phyloP scores from a whole-genome alignment of 2,329 filamentous ascomycete species.

The Penicillium brasilianum region DNA sequence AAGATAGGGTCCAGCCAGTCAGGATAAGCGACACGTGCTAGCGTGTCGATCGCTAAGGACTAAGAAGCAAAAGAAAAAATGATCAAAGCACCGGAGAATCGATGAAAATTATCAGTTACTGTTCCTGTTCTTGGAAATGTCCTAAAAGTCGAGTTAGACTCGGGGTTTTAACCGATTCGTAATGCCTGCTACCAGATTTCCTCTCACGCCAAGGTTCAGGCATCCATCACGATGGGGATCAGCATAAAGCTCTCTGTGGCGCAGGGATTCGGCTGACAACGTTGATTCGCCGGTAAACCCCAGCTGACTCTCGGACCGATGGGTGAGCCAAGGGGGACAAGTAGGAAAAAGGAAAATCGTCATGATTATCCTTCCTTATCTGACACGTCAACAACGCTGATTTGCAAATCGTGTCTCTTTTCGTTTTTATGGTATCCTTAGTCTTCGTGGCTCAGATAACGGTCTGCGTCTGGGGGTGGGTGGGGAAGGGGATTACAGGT shows the following conservation, averaged over 20 bases:
- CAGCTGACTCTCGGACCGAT: conserved; percentile 7
- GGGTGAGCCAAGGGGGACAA: neutral
- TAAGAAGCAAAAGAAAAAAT: conserved; percentile 12
- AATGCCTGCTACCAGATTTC: conserved; percentile 12
- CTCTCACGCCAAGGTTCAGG: conserved; percentile 1
- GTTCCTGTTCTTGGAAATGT: neutral
- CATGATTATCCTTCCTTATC: neutral
- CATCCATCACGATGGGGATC: conserved; percentile 1
- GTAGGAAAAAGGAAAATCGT: conserved; percentile 3
- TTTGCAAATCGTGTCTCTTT: neutral
- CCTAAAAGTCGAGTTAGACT: conserved; percentile 2
- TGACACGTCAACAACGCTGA: conserved; percentile 16
- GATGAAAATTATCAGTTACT: no score
- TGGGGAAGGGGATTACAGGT: neutral
- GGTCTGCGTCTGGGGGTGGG: conserved; percentile 3
- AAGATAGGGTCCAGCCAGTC: conserved; percentile 13
- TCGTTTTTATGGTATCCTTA: neutral
- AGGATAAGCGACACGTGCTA: conserved; percentile 13
- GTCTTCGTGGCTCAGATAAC: conserved; percentile 8
- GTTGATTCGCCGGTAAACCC: conserved; percentile 5
- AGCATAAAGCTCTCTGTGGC: conserved; percentile 19
- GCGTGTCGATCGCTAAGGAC: conserved; percentile 23
- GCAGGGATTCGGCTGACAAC: conserved; percentile 9
- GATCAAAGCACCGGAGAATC: conserved; percentile 9
- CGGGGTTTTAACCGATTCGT: conserved; percentile 25